Conservation (phyloP, 176 grass and related monocot species). For the Cenchrus americanus region DNA sequence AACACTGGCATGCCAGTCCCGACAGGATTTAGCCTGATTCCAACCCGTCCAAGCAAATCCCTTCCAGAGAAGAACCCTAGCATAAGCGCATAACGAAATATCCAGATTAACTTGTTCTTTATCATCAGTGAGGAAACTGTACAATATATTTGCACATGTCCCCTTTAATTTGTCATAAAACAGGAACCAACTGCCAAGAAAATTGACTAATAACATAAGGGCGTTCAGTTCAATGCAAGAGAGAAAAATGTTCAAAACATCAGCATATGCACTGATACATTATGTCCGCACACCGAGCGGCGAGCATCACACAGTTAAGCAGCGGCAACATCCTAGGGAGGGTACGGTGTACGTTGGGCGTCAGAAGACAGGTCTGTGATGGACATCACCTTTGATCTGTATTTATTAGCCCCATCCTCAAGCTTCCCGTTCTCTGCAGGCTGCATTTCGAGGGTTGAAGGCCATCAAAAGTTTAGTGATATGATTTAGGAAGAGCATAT, state of each 20-base stretch:
- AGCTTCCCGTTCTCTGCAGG: slow-evolving; percentile 31
- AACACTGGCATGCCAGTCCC: not conserved
- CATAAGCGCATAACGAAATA: not conserved
- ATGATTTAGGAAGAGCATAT: not conserved
- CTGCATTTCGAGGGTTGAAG: slow-evolving; percentile 44
- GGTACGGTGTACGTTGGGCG: slow-evolving; percentile 49
- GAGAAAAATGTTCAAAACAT: slow-evolving; percentile 37
- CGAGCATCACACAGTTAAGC: slow-evolving; percentile 30
- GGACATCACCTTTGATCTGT: slow-evolving; percentile 87
- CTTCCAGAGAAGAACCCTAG: not conserved
- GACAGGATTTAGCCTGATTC: not conserved
- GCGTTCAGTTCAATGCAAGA: slow-evolving; percentile 28
- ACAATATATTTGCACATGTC: slow-evolving; percentile 29
- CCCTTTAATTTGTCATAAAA: slow-evolving; percentile 7
- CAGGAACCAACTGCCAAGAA: slow-evolving; percentile 2
- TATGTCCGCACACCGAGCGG: slow-evolving; percentile 37
- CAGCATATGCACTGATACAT: slow-evolving; percentile 38
- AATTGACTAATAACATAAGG: slow-evolving; percentile 27
- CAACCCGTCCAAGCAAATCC: not conserved
- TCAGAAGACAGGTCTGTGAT: slow-evolving; percentile 67
- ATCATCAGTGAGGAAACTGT: slow-evolving; percentile 30
- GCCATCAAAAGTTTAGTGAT: slow-evolving; percentile 8
- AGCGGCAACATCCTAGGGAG: slow-evolving; percentile 33
- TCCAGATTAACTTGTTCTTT: slow-evolving; percentile 33
- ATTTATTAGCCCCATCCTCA: slow-evolving; percentile 51